Percentiles rank a stretch among this genome's conserved stretches.
These are phyloP conservation scores for Bothriochloa decipiens DNA, from an alignment of 176 grass and related monocot species.

Conservation along the genomic window DNA sequence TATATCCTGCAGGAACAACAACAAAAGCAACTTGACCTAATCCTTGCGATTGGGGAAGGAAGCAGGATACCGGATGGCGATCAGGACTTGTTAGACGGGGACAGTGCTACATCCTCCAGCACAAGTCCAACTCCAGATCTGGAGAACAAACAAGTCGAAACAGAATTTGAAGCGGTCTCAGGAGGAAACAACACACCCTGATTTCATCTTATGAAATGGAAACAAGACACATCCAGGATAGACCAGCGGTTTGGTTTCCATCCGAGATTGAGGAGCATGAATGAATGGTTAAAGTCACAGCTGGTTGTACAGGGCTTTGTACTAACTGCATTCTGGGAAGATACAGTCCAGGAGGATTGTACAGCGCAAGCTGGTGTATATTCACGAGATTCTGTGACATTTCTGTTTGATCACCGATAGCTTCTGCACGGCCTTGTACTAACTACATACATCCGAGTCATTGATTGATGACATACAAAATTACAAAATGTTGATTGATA, in stretches of 20 bases:
- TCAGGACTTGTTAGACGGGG: conserved; percentile 5
- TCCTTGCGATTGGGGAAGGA: conserved; percentile 68
- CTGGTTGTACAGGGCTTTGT: background rate
- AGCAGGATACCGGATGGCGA: conserved; percentile 48
- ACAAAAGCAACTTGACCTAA: conserved; percentile 79
- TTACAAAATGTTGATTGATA: background rate
- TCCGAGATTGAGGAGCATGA: background rate
- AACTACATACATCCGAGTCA: background rate
- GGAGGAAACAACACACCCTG: conserved; percentile 55
- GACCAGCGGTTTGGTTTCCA: conserved; percentile 20
- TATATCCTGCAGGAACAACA: conserved; percentile 74
- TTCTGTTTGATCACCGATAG: background rate
- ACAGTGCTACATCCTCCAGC: conserved; percentile 13
- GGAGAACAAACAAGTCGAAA: conserved; percentile 23
- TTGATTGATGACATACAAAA: conserved; percentile 8
- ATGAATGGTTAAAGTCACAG: conserved; percentile 14
- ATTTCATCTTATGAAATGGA: conserved; percentile 10
- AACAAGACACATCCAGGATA: conserved; percentile 18
- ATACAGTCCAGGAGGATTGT: conserved; percentile 10
- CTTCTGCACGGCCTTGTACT: background rate
- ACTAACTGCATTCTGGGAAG: background rate
- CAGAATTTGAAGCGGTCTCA: conserved; percentile 29
- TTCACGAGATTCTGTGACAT: background rate
- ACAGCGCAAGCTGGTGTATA: conserved; percentile 3
- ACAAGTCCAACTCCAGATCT: conserved; percentile 29